Evolutionary conservation across 352 stramenopile species (phyloP), one percentile per base, ranked within the genome.

Genomic region (Globisporangium canariense): DNA sequence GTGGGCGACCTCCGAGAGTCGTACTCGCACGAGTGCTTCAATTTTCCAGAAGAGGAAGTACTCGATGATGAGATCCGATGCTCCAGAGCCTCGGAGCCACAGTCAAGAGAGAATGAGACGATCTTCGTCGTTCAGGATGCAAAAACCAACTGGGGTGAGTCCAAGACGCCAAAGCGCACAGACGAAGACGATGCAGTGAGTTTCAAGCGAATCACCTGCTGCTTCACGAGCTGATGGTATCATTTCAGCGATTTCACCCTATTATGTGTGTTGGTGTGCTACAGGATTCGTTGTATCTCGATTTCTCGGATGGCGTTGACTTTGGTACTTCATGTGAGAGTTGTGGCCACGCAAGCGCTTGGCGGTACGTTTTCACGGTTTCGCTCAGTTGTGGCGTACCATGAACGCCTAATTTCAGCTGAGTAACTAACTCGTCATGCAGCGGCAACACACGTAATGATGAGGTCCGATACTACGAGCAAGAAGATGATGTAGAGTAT

Each of bases 81-180:
- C 16, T 41, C 22, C 18, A 43, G 3, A 9, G 22, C 5, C 51
- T 13, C 9, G 8, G 28, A 20, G 51, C 28, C 14, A 47, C 13
- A 56, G 7, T 34, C 3, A 25, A 41, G 36, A 28, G n/a, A 13
- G 4, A 18, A 20, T n/a, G 49, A 64, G 34, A 62, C 57, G 30
- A 43, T 63, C 14, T 62, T 69, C 14, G n/a, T 22, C 30, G 57
- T 69, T 57, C 28, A 67, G 63, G 63, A 68, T 18, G 55, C 55
- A 5, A 47, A 32, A 28, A 68, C 56, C 4, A 68, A 68, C 34
- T 68, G 63, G 63, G 63, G 47, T 1, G 38, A 59, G 25, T 30
- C 4, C 49, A 13, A 9, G 11, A 22, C 2, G 11, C n/a, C 45
- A 54, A 22, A 18, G n/a, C 20, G 55, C n/a, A 18, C 32, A 20